Evolutionary conservation across 140 eudicot species (phyloP).

Genomic region (Stevia rebaudiana): DNA sequence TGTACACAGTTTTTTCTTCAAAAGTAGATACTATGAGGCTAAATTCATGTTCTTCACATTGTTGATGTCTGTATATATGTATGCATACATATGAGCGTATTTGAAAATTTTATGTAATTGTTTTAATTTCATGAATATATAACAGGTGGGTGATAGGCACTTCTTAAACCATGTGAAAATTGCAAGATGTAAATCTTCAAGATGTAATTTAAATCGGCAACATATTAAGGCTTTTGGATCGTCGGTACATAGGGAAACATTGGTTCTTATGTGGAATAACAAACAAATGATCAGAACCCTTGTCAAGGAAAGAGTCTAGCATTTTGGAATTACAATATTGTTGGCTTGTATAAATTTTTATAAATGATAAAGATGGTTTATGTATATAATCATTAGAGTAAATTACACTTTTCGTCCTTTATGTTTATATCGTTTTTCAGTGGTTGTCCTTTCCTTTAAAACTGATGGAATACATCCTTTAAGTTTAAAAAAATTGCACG

Average conservation of each 20-base stretch:
- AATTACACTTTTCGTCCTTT: too few species aligned
- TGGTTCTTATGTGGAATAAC: slow-evolving; percentile 73
- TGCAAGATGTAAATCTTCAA: slow-evolving; percentile 66
- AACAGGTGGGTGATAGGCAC: slow-evolving; percentile 52
- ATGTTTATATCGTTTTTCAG: too few species aligned
- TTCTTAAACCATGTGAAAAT: slow-evolving; percentile 68
- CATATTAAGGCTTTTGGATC: slow-evolving; percentile 31
- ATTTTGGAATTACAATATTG: too few species aligned
- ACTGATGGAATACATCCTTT: too few species aligned
- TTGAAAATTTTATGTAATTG: neutral
- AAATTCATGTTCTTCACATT: neutral
- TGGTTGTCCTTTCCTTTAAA: too few species aligned
- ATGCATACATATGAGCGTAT: neutral
- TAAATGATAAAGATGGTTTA: too few species aligned
- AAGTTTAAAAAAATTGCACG: too few species aligned
- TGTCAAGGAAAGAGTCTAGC: slow-evolving; percentile 60
- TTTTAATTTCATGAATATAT: slow-evolving; percentile 8
- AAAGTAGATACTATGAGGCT: too few species aligned
- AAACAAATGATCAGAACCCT: slow-evolving; percentile 44
- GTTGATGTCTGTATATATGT: neutral
- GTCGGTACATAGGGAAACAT: slow-evolving; percentile 55
- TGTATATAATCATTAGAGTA: too few species aligned
- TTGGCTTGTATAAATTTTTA: too few species aligned
- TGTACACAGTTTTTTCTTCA: too few species aligned
- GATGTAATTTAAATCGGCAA: slow-evolving; percentile 33